phyloP scores from a whole-genome alignment of 75 land plant genomes.

The Adiantum capillusveneris region DNA sequence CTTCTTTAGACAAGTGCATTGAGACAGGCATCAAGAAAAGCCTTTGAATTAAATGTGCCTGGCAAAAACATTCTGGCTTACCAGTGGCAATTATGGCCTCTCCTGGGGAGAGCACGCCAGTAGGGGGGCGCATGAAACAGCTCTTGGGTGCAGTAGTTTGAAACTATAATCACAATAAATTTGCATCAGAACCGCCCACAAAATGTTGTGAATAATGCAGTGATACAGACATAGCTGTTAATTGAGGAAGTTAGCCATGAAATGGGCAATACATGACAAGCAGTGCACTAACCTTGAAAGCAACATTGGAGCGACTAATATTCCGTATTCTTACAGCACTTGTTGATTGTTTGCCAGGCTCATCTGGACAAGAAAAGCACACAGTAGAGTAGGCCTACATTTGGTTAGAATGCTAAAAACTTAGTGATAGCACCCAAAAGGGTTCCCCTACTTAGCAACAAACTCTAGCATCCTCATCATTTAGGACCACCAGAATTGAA shows the following conservation, averaged over 20 bases:
- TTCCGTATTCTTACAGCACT: conserved; percentile 88
- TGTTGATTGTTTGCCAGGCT: conserved; percentile 93
- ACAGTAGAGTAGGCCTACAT: no score
- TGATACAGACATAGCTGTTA: not conserved
- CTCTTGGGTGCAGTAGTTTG: conserved; percentile 59
- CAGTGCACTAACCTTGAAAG: conserved; percentile 65
- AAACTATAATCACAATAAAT: no score
- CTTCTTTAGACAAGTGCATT: no score
- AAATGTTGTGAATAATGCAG: no score
- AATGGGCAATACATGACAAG: not conserved
- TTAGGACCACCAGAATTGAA: no score
- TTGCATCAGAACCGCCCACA: no score
- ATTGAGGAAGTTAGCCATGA: not conserved
- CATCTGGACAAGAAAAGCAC: conserved; percentile 52
- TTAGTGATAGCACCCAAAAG: no score
- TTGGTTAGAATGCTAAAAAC: no score
- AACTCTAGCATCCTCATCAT: no score
- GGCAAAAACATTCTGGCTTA: conserved; percentile 7
- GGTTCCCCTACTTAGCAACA: no score
- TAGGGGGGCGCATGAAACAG: conserved; percentile 59
- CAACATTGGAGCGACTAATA: conserved; percentile 76
- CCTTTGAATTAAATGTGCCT: no score
- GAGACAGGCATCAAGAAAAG: no score
- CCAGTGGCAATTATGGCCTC: conserved; percentile 44
- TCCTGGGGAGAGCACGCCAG: conserved; percentile 45